These are phyloP conservation scores for Podospora appendiculata DNA, from an alignment of 495 filamentous ascomycete genomes.

Conservation along the genomic window DNA sequence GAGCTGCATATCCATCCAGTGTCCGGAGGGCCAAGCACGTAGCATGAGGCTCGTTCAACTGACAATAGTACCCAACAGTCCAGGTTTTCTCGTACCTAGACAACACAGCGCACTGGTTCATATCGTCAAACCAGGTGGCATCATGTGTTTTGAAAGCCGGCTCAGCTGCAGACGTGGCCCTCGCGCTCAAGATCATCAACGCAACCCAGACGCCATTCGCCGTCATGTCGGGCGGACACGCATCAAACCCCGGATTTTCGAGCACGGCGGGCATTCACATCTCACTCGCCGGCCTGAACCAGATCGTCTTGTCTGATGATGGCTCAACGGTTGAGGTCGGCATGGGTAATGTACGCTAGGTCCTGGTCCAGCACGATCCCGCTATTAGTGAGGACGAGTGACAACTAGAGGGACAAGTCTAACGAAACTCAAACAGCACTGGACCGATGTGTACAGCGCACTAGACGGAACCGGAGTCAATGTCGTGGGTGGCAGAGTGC, in stretches of 20 bases:
- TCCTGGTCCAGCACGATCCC: not conserved
- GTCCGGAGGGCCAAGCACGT: too few species aligned
- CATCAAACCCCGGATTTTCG: constrained; percentile 18
- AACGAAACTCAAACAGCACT: constrained; percentile 3
- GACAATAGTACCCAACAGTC: too few species aligned
- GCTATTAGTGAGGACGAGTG: not conserved
- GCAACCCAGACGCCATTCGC: constrained; percentile 27
- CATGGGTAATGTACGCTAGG: constrained; percentile 4
- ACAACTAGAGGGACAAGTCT: not conserved
- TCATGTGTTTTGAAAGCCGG: constrained; percentile 13
- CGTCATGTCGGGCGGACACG: constrained; percentile 38
- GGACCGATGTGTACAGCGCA: constrained; percentile 13
- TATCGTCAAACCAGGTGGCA: constrained; percentile 10
- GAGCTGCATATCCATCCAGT: too few species aligned
- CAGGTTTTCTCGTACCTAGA: too few species aligned
- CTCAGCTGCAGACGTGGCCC: constrained; percentile 12
- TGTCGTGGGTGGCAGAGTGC: constrained; percentile 16
- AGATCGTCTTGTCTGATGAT: constrained; percentile 19
- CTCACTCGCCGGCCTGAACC: constrained; percentile 15
- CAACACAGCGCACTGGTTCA: constrained; percentile 14
- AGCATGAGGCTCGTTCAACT: too few species aligned
- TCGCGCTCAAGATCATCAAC: constrained; percentile 12
- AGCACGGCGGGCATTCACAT: constrained; percentile 26
- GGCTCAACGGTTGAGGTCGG: constrained; percentile 41
- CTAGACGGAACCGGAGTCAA: constrained; percentile 12